Evolutionary conservation across 257 asterid genomes (phyloP), one percentile per base, ranked within the genome.

Genomic region (Fraxinus cuspidata): DNA sequence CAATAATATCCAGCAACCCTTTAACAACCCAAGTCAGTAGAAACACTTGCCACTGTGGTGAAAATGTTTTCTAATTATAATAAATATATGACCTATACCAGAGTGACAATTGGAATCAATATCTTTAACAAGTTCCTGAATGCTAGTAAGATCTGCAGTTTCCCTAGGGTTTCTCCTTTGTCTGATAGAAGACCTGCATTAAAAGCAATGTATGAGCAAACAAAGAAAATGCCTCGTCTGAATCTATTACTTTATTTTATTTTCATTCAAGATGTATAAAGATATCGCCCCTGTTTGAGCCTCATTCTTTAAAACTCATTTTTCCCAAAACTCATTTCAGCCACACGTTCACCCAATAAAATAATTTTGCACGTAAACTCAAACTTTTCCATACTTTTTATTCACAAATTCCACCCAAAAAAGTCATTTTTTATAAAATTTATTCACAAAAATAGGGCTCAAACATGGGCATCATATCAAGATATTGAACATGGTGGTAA

Each of bases 111-210:
- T 80, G 70, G 86, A 84, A 68, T 95, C 98, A 71, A 91, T 85
- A 72, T 88, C 94, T 77, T 87, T 86, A 75, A 89, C 76, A 70
- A 95, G 97, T 80, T 89, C 94, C 85, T 95, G 97, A 81, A 95
- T 64, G 88, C 99, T 95, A 77, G 96, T 82, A 81, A 95, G 98
- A 82, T 93, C 98, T 34, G 99, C 98, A 76, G 93, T 86, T 85
- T 89, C 98, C 84, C 87, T 87, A 65, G 94, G 97, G 78, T 91
- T 93, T 82, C 99, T 90, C 84, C 97, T 89, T 86, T 89, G 90
- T 84, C 91, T 90, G 79, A 95, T 78, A 75, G 97, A 86, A 85
- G 97, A 84, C 87, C 99, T 94, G 87, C 80, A 78, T 74, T 47
- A 23, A 66, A 32, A 60, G 70, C 66, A 15, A 79, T 67, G 56